Evolutionary conservation across 352 stramenopile genomes (phyloP).

Genomic region (Pythium volutum): DNA sequence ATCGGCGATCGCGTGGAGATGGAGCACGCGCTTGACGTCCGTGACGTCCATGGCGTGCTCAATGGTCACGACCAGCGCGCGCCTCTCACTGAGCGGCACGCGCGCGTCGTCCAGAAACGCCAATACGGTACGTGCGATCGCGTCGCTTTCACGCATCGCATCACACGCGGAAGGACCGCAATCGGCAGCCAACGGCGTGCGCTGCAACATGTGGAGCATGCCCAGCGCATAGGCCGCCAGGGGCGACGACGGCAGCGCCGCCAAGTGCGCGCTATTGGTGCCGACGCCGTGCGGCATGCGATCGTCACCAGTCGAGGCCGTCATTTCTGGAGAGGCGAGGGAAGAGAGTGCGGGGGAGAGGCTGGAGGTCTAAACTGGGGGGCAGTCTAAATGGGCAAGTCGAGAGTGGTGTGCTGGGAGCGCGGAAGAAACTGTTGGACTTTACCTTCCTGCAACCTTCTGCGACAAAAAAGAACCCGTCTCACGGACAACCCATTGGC

Average conservation of each 20-base stretch:
- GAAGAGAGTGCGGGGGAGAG: background rate
- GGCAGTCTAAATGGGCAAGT: slow-evolving; percentile 19
- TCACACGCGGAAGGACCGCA: background rate
- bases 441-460: slow-evolving; percentile 21
- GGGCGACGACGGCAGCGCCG: slow-evolving; percentile 25
- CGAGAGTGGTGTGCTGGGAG: background rate
- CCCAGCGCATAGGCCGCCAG: slow-evolving; percentile 36
- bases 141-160: slow-evolving; percentile 10
- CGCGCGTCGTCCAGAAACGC: slow-evolving; percentile 9
- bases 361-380: too few species aligned
- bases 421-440: background rate
- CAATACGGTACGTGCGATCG: background rate
- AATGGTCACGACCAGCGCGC: slow-evolving; percentile 17
- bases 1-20: slow-evolving; percentile 6
- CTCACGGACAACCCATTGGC: slow-evolving; percentile 3
- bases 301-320: background rate
- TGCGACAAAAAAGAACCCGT: slow-evolving; percentile 24
- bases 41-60: slow-evolving; percentile 13
- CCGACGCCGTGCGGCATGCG: background rate
- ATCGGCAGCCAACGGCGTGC: background rate
- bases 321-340: too few species aligned
- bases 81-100: slow-evolving; percentile 3
- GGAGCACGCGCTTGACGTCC: slow-evolving; percentile 12
- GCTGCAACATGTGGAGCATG: slow-evolving; percentile 30
- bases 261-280: slow-evolving; percentile 19